Evolutionary conservation across 306 rosid genomes (phyloP).

Genomic region (Argentina anserina): DNA sequence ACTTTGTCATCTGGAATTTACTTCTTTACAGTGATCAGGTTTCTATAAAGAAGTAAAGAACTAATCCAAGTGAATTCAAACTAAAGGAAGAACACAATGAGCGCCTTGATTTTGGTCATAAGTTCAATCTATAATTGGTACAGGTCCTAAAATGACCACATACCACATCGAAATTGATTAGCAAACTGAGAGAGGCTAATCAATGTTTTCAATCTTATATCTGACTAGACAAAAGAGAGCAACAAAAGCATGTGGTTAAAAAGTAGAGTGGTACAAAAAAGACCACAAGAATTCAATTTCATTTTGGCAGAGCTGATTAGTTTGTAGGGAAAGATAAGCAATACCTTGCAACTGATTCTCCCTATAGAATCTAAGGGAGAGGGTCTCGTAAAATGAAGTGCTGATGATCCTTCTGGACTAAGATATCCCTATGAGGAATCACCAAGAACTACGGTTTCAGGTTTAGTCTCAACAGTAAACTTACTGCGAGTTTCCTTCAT

Average conservation of each 20-base stretch:
- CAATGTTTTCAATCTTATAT: too few species aligned
- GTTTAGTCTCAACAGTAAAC: slow-evolving; percentile 68
- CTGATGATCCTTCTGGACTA: slow-evolving; percentile 75
- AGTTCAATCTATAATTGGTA: too few species aligned
- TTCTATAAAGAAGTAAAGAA: too few species aligned
- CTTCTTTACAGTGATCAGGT: too few species aligned
- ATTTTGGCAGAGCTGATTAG: neutral
- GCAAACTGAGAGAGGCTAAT: too few species aligned
- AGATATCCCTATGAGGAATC: slow-evolving; percentile 80
- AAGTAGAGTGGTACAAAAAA: neutral
- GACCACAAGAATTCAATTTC: neutral
- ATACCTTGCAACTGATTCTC: slow-evolving; percentile 91
- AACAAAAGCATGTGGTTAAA: neutral
- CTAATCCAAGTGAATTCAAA: too few species aligned
- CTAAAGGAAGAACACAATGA: too few species aligned
- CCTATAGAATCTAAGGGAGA: slow-evolving; percentile 56
- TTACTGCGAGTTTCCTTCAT: slow-evolving; percentile 94
- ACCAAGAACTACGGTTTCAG: slow-evolving; percentile 60
- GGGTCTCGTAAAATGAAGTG: slow-evolving; percentile 65
- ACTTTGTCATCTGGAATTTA: too few species aligned
- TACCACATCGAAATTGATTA: too few species aligned
- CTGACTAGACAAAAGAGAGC: neutral
- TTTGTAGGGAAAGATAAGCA: slow-evolving; percentile 11
- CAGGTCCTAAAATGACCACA: too few species aligned
- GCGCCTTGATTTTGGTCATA: too few species aligned